Evolutionary conservation across 805 yeast species (phyloP).

Genomic region (Komagataella kurtzmanii): DNA sequence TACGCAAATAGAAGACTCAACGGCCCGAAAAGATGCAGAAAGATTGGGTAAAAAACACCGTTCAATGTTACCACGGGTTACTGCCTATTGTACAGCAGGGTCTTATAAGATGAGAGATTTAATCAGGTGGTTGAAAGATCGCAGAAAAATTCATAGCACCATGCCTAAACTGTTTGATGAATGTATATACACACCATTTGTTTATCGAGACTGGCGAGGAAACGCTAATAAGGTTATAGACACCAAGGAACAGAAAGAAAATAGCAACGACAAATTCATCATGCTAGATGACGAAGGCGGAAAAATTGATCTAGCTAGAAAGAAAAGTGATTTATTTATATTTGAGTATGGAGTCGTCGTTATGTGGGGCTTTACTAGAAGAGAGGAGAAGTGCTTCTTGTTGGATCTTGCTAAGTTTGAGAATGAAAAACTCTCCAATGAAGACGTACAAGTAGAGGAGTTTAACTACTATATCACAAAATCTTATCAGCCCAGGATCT

Average conservation of each 20-base stretch:
- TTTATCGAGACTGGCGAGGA: conserved; percentile 67
- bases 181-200: conserved; percentile 86
- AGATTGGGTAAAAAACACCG: conserved; percentile 79
- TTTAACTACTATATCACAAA: conserved; percentile 90
- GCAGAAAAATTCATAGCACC: conserved; percentile 59
- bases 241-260: conserved; percentile 8
- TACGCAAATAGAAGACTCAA: conserved; percentile 67
- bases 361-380: conserved; percentile 84
- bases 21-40: conserved; percentile 91
- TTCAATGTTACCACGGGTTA: conserved; percentile 78
- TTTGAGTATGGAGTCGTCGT: conserved; percentile 97
- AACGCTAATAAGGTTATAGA: conserved; percentile 8
- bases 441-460: conserved; percentile 89
- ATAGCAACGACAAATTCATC: conserved; percentile 26
- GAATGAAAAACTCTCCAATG: conserved; percentile 79
- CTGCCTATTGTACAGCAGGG: conserved; percentile 94
- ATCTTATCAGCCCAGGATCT: conserved; percentile 89
- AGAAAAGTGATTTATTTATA: conserved; percentile 66
- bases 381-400: conserved; percentile 74
- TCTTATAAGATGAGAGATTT: conserved; percentile 83
- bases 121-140: conserved; percentile 71
- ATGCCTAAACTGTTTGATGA: conserved; percentile 88
- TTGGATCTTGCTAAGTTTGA: conserved; percentile 84
- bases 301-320: conserved; percentile 75
- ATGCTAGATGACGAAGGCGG: conserved; percentile 91